A percentile compares a stretch with the other conserved stretches of the same genome.
Conservation (phyloP, 305 asterid genomes). For the Lippia alba region DNA sequence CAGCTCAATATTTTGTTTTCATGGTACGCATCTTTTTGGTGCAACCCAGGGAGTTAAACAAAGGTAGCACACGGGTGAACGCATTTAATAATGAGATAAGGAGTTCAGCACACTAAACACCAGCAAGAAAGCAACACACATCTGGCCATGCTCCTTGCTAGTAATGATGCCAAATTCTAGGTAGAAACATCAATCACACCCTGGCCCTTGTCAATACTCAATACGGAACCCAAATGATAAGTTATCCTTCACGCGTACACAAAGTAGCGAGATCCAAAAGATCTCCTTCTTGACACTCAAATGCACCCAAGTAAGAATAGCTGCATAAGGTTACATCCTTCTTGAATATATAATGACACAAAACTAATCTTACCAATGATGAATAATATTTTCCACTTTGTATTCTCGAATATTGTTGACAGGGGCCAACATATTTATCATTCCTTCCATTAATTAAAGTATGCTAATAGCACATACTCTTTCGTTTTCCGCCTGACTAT, state of each 20-base stretch:
- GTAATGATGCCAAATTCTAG: constrained; percentile 9
- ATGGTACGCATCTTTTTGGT: too few species aligned
- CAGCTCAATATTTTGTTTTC: neutral
- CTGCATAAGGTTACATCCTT: neutral
- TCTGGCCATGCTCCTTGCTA: constrained; percentile 14
- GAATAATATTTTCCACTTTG: constrained; percentile 10
- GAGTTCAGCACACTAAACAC: constrained; percentile 16
- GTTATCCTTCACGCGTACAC: constrained; percentile 12
- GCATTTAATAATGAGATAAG: neutral
- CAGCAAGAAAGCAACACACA: constrained; percentile 16
- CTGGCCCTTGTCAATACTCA: constrained; percentile 10
- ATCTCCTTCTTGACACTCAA: neutral
- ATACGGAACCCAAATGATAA: constrained; percentile 12
- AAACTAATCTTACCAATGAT: neutral
- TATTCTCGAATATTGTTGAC: constrained; percentile 4
- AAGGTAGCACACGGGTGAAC: neutral
- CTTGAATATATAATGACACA: constrained; percentile 13
- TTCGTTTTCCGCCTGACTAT: neutral
- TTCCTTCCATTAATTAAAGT: neutral
- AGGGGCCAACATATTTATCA: constrained; percentile 1
- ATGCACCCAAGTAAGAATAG: neutral
- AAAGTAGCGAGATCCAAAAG: neutral
- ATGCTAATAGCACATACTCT: neutral
- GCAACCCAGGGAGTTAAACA: too few species aligned
- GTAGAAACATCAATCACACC: constrained; percentile 7